Base-by-base conservation (phyloP, 2,329 filamentous ascomycete species). In the Exophiala sideris region DNA sequence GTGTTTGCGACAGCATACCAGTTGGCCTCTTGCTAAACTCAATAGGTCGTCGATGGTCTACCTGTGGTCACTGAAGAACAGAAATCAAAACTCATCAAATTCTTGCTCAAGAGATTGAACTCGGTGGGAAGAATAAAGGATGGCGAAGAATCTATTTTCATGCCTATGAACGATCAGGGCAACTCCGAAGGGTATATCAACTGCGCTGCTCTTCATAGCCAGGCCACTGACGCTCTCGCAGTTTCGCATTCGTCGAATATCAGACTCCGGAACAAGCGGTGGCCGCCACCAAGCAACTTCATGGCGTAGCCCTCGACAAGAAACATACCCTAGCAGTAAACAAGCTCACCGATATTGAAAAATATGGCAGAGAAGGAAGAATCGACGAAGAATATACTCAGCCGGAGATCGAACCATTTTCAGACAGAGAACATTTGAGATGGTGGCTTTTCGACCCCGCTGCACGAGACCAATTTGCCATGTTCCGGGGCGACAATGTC, bases 181-280 rank as follows among this genome's bases (percentile, higher is more conserved):
- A 87, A 87, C 77, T 94, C 91, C 48, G 80, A 95, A 76, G 87
- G 87, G 90, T 95, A 80, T 64, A 18, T 18, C 16, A 82, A 44
- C 35, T 33, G 10, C 12, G 18, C 21, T 29, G 9, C n/a, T 11
- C n/a, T 11, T 16, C n/a, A 11, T 24, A 2, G 35, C 56, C 33
- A 33, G 55, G 32, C 10, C 33, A 2, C 35, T 45, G 42, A 33
- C 45, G 1, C 5, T 21, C 18, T 18, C 44, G 59, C 64, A 95
- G 91, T 62, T 99, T 95, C 69, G 94, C 94, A 55, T 99, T 99
- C 70, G 91, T 99, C 66, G 94, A 99, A 73, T 99, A 92, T 75
- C 87, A 90, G 60, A 91, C 91, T 10, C 81, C 94, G 53, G 89
- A 87, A 68, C 91, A 97, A 77, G 94, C 94, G 24, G 81, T 89